Evolutionary conservation across 306 rosid genomes (phyloP).

Genomic region (Parietaria judaica): DNA sequence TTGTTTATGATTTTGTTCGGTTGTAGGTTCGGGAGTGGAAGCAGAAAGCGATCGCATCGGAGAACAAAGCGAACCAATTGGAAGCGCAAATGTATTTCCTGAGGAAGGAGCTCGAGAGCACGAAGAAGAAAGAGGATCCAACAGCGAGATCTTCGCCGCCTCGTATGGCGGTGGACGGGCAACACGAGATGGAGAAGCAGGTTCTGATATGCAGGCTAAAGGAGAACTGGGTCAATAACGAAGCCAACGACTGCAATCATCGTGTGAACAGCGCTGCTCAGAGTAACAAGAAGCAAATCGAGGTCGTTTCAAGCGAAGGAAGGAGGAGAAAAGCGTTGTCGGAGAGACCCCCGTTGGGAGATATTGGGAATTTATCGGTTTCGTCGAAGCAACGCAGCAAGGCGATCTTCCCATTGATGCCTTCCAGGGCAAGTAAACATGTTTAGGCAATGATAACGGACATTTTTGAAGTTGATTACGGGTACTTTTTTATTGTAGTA

Average conservation of each 20-base stretch:
- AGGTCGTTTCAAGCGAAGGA: conserved; percentile 22
- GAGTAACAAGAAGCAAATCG: conserved; percentile 28
- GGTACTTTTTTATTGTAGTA: too few relatives aligned
- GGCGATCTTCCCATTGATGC: conserved; percentile 38
- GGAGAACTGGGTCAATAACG: conserved; percentile 31
- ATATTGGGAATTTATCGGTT: conserved; percentile 55
- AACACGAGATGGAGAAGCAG: conserved; percentile 65
- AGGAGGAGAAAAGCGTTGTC: conserved; percentile 34
- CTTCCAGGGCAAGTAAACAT: conserved; percentile 24
- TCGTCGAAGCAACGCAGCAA: conserved; percentile 37
- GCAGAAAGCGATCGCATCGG: conserved; percentile 54
- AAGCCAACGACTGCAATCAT: background rate
- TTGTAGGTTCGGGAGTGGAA: conserved; percentile 84
- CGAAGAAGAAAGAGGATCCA: conserved; percentile 26
- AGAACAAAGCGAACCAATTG: conserved; percentile 37
- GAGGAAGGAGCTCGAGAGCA: conserved; percentile 32
- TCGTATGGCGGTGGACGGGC: conserved; percentile 23
- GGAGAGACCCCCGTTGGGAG: conserved; percentile 45
- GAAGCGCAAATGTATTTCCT: conserved; percentile 35
- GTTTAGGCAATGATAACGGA: background rate
- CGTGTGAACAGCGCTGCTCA: background rate
- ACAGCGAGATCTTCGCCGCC: conserved; percentile 17
- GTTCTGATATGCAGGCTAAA: conserved; percentile 60
- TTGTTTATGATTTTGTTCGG: too few relatives aligned
- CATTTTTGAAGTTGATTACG: too few relatives aligned